phyloP scores from a whole-genome alignment of 2,329 filamentous ascomycete species.

The Sarocladium kiliense region DNA sequence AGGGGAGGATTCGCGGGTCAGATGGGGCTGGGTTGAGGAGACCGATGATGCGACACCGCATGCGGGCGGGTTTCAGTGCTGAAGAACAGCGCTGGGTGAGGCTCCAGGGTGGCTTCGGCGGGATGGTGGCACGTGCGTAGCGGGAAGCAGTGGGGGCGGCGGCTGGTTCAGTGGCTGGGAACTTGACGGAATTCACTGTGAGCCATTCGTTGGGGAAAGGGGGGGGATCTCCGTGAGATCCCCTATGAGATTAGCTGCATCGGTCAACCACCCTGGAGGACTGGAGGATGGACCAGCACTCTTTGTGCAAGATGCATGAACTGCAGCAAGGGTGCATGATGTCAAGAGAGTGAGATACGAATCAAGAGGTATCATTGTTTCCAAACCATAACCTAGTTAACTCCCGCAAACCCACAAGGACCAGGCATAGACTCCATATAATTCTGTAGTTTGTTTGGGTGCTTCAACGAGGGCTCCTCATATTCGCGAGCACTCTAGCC shows the following conservation, averaged over 20 bases:
- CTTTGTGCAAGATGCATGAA: background rate
- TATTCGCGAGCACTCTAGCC: slow-evolving; percentile 40
- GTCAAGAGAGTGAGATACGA: too few species aligned
- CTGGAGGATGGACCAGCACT: too few species aligned
- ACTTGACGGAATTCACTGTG: background rate
- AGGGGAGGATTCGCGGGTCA: background rate
- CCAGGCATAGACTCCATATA: background rate
- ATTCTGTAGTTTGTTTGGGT: too few species aligned
- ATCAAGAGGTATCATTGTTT: background rate
- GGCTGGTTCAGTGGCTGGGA: background rate
- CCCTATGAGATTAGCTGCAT: background rate
- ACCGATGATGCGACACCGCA: background rate
- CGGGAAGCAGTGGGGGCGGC: background rate
- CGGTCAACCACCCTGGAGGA: background rate
- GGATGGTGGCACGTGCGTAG: background rate
- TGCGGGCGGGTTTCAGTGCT: slow-evolving; percentile 1
- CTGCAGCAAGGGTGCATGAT: background rate
- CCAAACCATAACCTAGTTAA: background rate
- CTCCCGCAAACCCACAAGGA: background rate
- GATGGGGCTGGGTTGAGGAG: slow-evolving; percentile 4
- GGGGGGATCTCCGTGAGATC: background rate
- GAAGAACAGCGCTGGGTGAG: background rate
- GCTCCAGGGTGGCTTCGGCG: background rate
- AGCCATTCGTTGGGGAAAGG: background rate
- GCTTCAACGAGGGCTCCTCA: slow-evolving; percentile 25